Conservation (phyloP, 306 rosid species). For the Trifolium fragiferum region DNA sequence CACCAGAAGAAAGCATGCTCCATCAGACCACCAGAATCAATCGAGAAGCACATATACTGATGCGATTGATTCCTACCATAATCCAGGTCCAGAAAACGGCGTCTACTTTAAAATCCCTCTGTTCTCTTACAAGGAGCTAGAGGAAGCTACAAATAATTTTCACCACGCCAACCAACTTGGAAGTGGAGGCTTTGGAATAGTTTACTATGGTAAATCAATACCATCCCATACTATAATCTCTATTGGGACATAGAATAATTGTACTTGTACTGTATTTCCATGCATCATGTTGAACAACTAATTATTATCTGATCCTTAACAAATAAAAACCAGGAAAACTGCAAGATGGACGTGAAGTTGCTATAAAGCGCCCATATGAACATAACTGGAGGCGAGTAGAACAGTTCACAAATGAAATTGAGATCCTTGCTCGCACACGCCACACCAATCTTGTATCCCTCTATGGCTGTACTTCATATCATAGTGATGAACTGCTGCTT, state of each 20-base stretch:
- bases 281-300: background rate
- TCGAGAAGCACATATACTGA: slow-evolving; percentile 17
- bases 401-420: slow-evolving; percentile 51
- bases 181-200: slow-evolving; percentile 58
- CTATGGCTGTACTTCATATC: slow-evolving; percentile 75
- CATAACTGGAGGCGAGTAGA: slow-evolving; percentile 57
- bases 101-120: slow-evolving; percentile 42
- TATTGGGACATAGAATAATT: background rate
- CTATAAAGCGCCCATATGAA: slow-evolving; percentile 63
- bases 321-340: slow-evolving; percentile 61
- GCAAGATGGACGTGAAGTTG: slow-evolving; percentile 64
- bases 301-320: background rate
- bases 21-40: background rate
- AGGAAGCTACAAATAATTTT: slow-evolving; percentile 69
- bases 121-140: slow-evolving; percentile 53
- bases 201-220: slow-evolving; percentile 49
- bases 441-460: slow-evolving; percentile 73
- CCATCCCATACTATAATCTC: background rate
- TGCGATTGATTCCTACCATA: slow-evolving; percentile 4
- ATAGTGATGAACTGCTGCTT: slow-evolving; percentile 61
- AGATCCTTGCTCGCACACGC: slow-evolving; percentile 62
- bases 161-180: slow-evolving; percentile 59
- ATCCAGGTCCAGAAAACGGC: slow-evolving; percentile 32
- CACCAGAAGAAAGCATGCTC: slow-evolving; percentile 20
- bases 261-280: background rate